A percentile compares a stretch with the other conserved stretches of the same genome.
Evolutionary conservation across 495 filamentous ascomycete species (phyloP).

Genomic region (Parachaetomium inaequale): DNA sequence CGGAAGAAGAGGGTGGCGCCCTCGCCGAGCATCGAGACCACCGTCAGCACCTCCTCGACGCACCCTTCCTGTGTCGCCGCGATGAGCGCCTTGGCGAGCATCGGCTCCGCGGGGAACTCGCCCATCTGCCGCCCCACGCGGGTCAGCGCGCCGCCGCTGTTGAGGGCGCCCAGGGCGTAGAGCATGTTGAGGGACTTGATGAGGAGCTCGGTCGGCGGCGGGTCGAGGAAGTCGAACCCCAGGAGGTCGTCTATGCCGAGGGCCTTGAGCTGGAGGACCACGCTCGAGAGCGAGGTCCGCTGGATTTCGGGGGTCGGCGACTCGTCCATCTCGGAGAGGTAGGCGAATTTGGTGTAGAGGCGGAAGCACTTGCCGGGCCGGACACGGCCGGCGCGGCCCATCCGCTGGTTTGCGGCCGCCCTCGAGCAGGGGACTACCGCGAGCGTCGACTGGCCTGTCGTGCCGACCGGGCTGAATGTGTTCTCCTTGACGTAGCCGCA

Average conservation of each 20-base stretch:
- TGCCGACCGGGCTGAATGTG: constrained; percentile 71
- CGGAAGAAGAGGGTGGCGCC: constrained; percentile 87
- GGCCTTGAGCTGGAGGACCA: constrained; percentile 83
- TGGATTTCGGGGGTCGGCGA: constrained; percentile 94
- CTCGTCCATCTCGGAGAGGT: constrained; percentile 91
- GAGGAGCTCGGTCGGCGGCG: constrained; percentile 84
- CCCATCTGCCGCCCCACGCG: constrained; percentile 94
- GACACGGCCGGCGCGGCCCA: constrained; percentile 87
- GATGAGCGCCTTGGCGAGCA: constrained; percentile 89
- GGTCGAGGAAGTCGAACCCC: constrained; percentile 95
- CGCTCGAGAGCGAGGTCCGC: constrained; percentile 77
- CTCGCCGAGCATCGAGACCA: constrained; percentile 92
- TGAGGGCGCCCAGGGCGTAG: constrained; percentile 86
- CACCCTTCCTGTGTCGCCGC: constrained; percentile 84
- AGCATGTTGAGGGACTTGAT: constrained; percentile 89
- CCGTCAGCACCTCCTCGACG: constrained; percentile 90
- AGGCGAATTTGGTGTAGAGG: constrained; percentile 91
- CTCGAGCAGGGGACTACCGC: constrained; percentile 90
- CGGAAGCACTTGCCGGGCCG: constrained; percentile 94
- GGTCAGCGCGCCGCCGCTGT: constrained; percentile 84
- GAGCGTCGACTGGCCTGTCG: constrained; percentile 86
- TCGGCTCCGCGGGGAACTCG: constrained; percentile 91
- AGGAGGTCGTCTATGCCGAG: constrained; percentile 92
- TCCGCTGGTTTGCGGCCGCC: constrained; percentile 91
- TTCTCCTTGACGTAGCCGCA: constrained; percentile 95